Conservation (phyloP, 1,284 basidiomycete species). For the Heterobasidion irregulare region DNA sequence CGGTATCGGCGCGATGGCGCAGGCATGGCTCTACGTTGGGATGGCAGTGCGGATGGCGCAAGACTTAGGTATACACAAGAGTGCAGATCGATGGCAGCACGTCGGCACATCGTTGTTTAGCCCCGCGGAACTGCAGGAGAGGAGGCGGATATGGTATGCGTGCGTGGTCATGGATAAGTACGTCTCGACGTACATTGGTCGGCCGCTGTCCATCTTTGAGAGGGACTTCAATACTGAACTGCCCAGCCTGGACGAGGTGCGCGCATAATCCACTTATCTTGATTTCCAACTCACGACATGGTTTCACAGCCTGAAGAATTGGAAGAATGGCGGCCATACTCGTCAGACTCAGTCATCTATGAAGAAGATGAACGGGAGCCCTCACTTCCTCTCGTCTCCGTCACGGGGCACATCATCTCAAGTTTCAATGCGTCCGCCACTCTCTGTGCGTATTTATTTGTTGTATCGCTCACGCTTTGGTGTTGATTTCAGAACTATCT, state of each 20-base stretch:
- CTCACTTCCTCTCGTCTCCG: conserved; percentile 19
- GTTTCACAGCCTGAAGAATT: conserved; percentile 45
- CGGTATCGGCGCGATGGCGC: conserved; percentile 81
- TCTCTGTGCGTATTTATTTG: conserved; percentile 44
- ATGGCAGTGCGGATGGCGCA: conserved; percentile 82
- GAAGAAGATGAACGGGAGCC: conserved; percentile 18
- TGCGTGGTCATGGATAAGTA: conserved; percentile 79
- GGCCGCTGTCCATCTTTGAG: conserved; percentile 74
- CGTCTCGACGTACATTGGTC: conserved; percentile 72
- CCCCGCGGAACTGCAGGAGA: conserved; percentile 59
- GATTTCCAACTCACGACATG: not conserved
- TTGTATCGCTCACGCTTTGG: not conserved
- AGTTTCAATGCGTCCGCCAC: conserved; percentile 71
- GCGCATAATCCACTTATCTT: conserved; percentile 10
- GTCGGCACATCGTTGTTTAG: conserved; percentile 55
- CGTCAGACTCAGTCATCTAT: conserved; percentile 27
- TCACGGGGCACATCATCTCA: conserved; percentile 51
- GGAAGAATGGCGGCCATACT: conserved; percentile 44
- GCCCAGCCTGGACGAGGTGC: conserved; percentile 56
- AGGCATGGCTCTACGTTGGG: conserved; percentile 77
- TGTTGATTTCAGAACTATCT: not conserved
- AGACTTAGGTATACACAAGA: conserved; percentile 78
- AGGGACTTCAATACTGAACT: conserved; percentile 73
- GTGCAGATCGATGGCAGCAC: conserved; percentile 66
- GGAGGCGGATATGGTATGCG: conserved; percentile 75